phyloP scores from a whole-genome alignment of 2,329 filamentous ascomycete species.

The Cercospora sp. region DNA sequence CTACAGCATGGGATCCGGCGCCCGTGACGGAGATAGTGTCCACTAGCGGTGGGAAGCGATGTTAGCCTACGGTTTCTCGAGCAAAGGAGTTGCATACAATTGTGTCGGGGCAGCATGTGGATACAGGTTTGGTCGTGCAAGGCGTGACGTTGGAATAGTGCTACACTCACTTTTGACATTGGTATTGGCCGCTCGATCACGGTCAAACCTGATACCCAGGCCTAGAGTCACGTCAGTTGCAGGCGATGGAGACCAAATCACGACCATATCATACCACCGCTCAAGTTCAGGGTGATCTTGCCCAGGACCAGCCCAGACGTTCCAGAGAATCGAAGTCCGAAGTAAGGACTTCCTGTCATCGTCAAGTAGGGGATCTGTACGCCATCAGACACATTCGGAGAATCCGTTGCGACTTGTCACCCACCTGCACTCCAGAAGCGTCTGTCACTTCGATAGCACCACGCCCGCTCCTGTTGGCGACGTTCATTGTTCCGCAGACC shows the following conservation, averaged over 20 bases:
- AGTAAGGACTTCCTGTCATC: constrained; percentile 60
- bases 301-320: constrained; percentile 52
- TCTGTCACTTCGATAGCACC: constrained; percentile 57
- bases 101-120: not conserved
- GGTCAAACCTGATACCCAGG: constrained; percentile 59
- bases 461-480: constrained; percentile 44
- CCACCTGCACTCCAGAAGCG: constrained; percentile 45
- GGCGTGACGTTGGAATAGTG: not conserved
- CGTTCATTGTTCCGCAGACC: constrained; percentile 59
- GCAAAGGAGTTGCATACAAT: not conserved
- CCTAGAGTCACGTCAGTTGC: not conserved
- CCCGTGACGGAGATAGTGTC: constrained; percentile 54
- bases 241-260: not conserved
- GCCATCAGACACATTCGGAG: not conserved
- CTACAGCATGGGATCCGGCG: constrained; percentile 58
- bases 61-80: not conserved
- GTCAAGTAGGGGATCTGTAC: constrained; percentile 55
- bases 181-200: constrained; percentile 54
- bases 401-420: not conserved
- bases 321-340: constrained; percentile 58
- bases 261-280: constrained; percentile 42
- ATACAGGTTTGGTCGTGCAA: not conserved
- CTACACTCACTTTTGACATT: constrained; percentile 50
- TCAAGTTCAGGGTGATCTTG: constrained; percentile 57
- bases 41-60: constrained; percentile 37